Base-by-base conservation (phyloP, 805 yeast species). In the Candida verbasci region DNA sequence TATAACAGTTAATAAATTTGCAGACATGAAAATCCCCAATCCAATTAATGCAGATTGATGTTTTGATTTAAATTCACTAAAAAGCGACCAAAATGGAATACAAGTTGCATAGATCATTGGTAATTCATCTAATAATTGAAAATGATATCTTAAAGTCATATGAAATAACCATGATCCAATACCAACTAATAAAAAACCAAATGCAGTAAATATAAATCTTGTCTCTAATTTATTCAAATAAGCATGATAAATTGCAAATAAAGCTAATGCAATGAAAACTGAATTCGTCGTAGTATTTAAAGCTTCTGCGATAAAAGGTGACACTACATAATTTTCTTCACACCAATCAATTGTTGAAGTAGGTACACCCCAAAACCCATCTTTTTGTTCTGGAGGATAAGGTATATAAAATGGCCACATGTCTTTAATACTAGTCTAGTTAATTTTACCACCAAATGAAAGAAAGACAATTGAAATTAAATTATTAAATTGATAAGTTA, bases 341-440 rank as follows among this genome's bases (percentile, higher is more conserved):
- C 98, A 91, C 97, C 97, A 91, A 54, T 91, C 98, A 25, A 93
- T 93, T n/a, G 97, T 89, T 25, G 96, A 76, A 0, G 97, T 88
- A 3, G 85, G 84, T 4, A 68, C 62, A 1, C 93, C 93, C 96
- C 96, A 86, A 55, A 58, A 80, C 1, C 88, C 89, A 11, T 58
- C 39, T n/a, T 53, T 46, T 28, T 76, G 75, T 23, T 69, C 75
- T 6, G 68, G 68, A 1, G 86, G 83, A 48, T 78, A 78, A 2
- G 78, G 76, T 43, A 52, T 42, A 5, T 76, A 71, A 53, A 72
- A 72, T 11, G 77, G 78, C 18, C 71, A 58, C 67, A 62, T 62
- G 3, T 8, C 11, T 20, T 3, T 14, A n/a, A n/a, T n/a, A n/a
- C 11, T 28, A 18, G 25, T 12, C 12, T 28, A 16, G 9, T 15